A percentile compares a stretch with the other conserved stretches of the same genome.
Conservation (phyloP, 1,284 basidiomycete species). For the Coriolopsis trogii region DNA sequence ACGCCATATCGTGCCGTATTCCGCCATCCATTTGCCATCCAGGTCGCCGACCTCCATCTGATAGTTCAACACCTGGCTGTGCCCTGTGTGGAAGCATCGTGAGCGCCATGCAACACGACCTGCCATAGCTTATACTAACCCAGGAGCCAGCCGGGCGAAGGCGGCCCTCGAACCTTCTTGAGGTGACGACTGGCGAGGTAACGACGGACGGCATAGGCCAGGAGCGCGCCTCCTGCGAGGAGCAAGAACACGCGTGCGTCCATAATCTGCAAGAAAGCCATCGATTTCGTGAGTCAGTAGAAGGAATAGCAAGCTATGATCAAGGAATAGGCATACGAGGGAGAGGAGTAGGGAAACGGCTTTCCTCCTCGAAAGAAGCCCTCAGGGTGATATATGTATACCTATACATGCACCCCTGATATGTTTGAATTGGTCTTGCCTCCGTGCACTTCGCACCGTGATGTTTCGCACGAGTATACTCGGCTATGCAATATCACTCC, state of each 20-base stretch:
- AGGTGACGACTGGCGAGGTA: slow-evolving; percentile 15
- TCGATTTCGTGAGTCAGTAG: neutral
- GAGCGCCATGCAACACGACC: neutral
- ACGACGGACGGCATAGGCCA: slow-evolving; percentile 12
- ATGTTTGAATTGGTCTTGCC: no score
- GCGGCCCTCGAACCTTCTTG: slow-evolving; percentile 23
- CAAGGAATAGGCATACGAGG: neutral
- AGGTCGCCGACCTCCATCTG: slow-evolving; percentile 37
- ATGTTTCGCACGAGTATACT: no score
- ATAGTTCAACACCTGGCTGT: slow-evolving; percentile 23
- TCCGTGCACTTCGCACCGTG: no score
- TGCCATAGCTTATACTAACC: slow-evolving; percentile 11
- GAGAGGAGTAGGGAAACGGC: no score
- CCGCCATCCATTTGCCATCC: slow-evolving; percentile 31
- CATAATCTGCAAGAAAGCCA: slow-evolving; percentile 2
- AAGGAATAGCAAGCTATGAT: neutral
- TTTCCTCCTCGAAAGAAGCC: no score
- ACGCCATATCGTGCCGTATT: slow-evolving; percentile 38
- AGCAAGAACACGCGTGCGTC: slow-evolving; percentile 6
- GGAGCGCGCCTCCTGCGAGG: slow-evolving; percentile 9
- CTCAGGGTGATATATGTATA: no score
- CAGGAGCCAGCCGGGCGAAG: slow-evolving; percentile 23
- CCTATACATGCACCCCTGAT: no score
- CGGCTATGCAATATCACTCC: no score
- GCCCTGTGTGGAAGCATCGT: slow-evolving; percentile 22